Base-by-base conservation (phyloP, 306 rosid species). In the Prunus campanulata region DNA sequence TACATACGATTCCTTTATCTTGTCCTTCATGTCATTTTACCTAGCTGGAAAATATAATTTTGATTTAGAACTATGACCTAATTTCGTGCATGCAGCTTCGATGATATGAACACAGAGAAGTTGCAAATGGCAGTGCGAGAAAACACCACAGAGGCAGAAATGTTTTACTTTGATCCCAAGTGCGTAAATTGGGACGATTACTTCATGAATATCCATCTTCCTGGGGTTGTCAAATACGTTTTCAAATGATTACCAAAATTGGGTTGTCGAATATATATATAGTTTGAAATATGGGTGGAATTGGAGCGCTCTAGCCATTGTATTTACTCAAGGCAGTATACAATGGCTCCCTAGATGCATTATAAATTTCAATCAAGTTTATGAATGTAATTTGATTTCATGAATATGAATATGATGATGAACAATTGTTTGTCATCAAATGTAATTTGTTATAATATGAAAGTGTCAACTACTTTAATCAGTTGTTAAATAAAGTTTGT, bases 171-270 rank as follows among this genome's bases (percentile, higher is more conserved):
- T 67, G 97, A 93, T 48, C 87, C 97, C 0, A 90, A 77, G 16
- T 16, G 48, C 14, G 82, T 93, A 49, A 80, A 91, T 10, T 93
- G 97, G 98, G 96, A 93, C 0, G 90, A 91, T 16, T 91, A 93
- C 80, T 81, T 90, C 72, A 2, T 87, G 69, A 88, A 83, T 49
- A 35, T 69, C 63, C 97, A 93, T 70, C 16, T 91, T 29, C 78
- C 89, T 63, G 92, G 98, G 15, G 57, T 86, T 6, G 83, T 88
- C 47, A 90, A 87, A 74, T 83, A 93, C 72, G 85, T 87, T 32
- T 72, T 87, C 52, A 90, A 89, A 87, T 91, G 85, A 91, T 65
- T 30, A 76, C 65, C 64, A 72, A 54, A 39, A 52, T 52, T 66
- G 54, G 73, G 50, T 35, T 42, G 1, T 35, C 39, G n/a, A n/a